These are phyloP conservation scores for Apostasia ramifera DNA, from an alignment of 106 monocot species.

Conservation along the genomic window DNA sequence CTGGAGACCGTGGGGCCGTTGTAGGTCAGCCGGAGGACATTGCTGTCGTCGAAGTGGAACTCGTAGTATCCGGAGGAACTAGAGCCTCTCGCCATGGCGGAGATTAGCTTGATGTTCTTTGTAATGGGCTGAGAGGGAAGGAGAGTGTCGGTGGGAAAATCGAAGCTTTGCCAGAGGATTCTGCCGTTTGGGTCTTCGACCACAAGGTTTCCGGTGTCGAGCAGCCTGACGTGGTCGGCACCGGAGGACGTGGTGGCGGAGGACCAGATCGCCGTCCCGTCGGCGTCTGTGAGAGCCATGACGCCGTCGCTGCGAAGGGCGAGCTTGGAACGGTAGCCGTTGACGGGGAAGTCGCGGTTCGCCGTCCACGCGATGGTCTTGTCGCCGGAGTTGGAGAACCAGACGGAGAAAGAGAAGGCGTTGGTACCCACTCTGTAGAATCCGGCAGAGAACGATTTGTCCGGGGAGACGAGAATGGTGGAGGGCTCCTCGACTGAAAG, in stretches of 20 bases:
- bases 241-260: constrained; percentile 20
- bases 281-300: constrained; percentile 19
- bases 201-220: constrained; percentile 49
- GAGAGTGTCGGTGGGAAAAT: constrained; percentile 48
- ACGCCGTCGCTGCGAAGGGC: constrained; percentile 5
- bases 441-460: constrained; percentile 20
- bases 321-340: constrained; percentile 26
- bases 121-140: constrained; percentile 35
- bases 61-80: constrained; percentile 19
- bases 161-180: constrained; percentile 44
- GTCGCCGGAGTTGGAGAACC: constrained; percentile 27
- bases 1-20: constrained; percentile 21
- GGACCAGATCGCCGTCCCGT: constrained; percentile 24
- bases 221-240: constrained; percentile 18
- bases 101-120: constrained; percentile 20
- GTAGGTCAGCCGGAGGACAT: constrained; percentile 26
- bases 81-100: constrained; percentile 12
- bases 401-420: constrained; percentile 27
- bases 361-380: constrained; percentile 40
- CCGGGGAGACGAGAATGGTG: constrained; percentile 19
- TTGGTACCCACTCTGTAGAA: constrained; percentile 32
- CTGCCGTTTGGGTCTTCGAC: constrained; percentile 10
- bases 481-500: constrained; percentile 21
- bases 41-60: constrained; percentile 22
- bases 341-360: constrained; percentile 38